A percentile compares a stretch with the other conserved stretches of the same genome.
phyloP scores from a whole-genome alignment of 371 early-diverging fungal genomes.

The Nematocida sp. region DNA sequence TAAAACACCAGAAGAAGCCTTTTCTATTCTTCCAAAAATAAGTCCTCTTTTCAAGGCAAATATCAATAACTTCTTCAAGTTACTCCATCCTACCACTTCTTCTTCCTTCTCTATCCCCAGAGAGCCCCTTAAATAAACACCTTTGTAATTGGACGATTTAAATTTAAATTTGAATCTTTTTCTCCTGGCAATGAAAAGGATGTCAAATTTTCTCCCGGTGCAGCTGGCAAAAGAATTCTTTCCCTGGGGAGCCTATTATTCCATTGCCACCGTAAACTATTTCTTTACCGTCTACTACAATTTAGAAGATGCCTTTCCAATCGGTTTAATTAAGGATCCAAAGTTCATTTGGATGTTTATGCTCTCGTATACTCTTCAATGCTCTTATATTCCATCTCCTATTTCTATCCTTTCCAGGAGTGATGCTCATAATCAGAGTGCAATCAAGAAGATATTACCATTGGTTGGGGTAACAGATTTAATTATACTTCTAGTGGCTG shows the following conservation, averaged over 20 bases:
- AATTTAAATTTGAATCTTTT: constrained; percentile 6
- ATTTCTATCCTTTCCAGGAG: neutral
- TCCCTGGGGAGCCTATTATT: constrained; percentile 24
- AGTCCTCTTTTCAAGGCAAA: constrained; percentile 57
- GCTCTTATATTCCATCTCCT: constrained; percentile 8
- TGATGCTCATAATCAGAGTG: neutral
- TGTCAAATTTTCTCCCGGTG: neutral
- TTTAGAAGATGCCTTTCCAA: neutral
- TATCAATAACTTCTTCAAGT: constrained; percentile 52
- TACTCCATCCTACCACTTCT: constrained; percentile 20
- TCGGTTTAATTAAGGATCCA: neutral
- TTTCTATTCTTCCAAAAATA: constrained; percentile 18
- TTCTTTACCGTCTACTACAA: neutral
- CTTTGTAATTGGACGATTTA: too few species aligned
- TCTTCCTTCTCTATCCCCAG: neutral
- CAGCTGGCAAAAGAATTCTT: constrained; percentile 4
- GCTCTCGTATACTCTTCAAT: constrained; percentile 1
- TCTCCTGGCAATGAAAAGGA: neutral
- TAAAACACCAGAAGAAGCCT: constrained; percentile 42
- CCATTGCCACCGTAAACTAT: neutral
- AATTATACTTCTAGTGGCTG: neutral
- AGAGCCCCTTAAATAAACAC: neutral
- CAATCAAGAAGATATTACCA: neutral
- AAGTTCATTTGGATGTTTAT: neutral
- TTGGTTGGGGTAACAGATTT: neutral